Conservation (phyloP, 345 rosid species). For the Ceriops tagal region DNA sequence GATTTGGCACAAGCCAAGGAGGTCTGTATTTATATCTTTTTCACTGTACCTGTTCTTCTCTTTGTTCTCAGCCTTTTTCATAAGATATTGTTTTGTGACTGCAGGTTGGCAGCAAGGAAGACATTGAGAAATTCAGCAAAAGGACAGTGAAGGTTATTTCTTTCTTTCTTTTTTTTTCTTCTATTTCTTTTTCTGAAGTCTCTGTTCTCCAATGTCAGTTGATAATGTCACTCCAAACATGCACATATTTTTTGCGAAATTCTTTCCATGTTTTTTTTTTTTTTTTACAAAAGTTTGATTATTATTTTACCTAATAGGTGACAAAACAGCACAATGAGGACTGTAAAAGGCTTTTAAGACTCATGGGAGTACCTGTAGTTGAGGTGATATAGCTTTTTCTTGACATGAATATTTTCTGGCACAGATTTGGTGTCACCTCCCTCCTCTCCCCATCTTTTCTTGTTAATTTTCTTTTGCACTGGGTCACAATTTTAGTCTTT, state of each 20-base stretch:
- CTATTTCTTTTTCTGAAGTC: not conserved
- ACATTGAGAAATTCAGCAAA: constrained; percentile 90
- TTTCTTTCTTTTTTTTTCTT: not conserved
- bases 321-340: constrained; percentile 88
- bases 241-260: not conserved
- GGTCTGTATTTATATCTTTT: constrained; percentile 31
- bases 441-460: too few species aligned
- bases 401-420: not conserved
- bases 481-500: not conserved
- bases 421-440: too few species aligned
- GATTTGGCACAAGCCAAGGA: constrained; percentile 66
- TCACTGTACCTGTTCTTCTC: not conserved
- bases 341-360: constrained; percentile 75
- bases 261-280: not conserved
- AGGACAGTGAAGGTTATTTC: constrained; percentile 75
- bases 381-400: constrained; percentile 46
- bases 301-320: constrained; percentile 44
- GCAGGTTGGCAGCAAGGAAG: constrained; percentile 78
- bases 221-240: not conserved
- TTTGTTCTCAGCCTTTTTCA: constrained; percentile 4
- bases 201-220: not conserved
- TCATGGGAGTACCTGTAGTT: constrained; percentile 92
- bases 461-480: too few species aligned
- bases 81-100: not conserved
- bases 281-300: not conserved